Base-by-base conservation (phyloP, 1,284 basidiomycete species). In the Phlebopus sp. region DNA sequence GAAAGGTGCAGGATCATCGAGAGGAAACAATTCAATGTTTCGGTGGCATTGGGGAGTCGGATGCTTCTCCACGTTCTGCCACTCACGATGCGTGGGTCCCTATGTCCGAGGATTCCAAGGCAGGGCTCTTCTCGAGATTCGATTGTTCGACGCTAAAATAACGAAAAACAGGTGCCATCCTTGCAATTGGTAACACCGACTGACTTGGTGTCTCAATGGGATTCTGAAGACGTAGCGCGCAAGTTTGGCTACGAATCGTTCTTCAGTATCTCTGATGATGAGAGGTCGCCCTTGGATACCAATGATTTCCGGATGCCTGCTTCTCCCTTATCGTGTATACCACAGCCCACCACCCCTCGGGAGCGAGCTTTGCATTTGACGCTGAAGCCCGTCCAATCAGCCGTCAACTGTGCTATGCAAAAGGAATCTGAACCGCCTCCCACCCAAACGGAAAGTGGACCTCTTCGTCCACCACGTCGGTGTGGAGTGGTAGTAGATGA, bases 401-500 rank as follows among this genome's bases (percentile, higher is more conserved):
- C 27, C 10, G 27, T 29, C 27, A 25, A 25, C 4, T 25, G 5
- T 25, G 25, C 25, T 25, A 25, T 25, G 4, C 27, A 9, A 11
- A 11, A 25, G 25, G 8, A 23, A 27, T 13, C 44, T 11, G 23
- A 29, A 11, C 7, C 44, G n/a, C 48, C 32, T 36, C 55, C 60
- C 27, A 45, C 54, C 14, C 44, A 51, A 44, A 37, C 41, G 15
- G 34, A 42, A 25, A 21, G 13, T n/a, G 42, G 31, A 13, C 47
- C 41, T 23, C 51, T 51, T 30, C 63, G 64, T 15, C 62, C 62
- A 47, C 55, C 63, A 29, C 69, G 70, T 52, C 56, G 68, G 47
- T 58, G 60, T 14, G 70, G 69, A 8, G 62, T 76, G 21, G 62
- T 72, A 38, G 58, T 73, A 8, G 69, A 78, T 42, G 74, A 77